phyloP scores from a whole-genome alignment of 495 filamentous ascomycete genomes.

The Viridothelium virens region DNA sequence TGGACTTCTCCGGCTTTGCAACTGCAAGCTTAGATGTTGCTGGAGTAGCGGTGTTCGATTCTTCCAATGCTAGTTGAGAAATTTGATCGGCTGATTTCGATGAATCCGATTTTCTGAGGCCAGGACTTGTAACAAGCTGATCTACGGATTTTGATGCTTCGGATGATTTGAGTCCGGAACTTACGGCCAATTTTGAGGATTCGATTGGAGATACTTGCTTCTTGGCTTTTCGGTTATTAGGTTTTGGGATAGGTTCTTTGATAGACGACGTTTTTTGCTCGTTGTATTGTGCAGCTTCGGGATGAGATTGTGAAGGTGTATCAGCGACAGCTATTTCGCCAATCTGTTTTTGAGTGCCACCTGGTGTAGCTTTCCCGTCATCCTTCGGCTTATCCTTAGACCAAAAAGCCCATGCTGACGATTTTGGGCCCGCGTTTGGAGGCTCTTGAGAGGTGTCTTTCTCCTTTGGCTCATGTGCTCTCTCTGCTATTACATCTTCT shows the following conservation, averaged over 20 bases:
- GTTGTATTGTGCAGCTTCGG: constrained; percentile 52
- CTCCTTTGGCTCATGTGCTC: not conserved
- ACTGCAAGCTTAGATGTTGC: not conserved
- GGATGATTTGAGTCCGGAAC: not conserved
- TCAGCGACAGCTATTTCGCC: constrained; percentile 65
- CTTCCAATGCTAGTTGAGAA: not conserved
- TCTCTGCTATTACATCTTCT: constrained; percentile 7
- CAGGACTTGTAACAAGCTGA: not conserved
- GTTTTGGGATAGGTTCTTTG: not conserved
- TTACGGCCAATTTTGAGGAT: constrained; percentile 3
- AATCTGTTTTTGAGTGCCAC: constrained; percentile 42
- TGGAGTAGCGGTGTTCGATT: not conserved
- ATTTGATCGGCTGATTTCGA: constrained; percentile 3
- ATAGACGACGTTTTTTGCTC: constrained; percentile 37
- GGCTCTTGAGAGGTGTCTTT: not conserved
- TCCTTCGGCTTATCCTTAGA: constrained; percentile 54
- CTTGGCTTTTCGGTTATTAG: not conserved
- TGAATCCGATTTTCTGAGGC: not conserved
- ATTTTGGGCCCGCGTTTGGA: constrained; percentile 31
- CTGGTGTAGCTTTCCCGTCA: constrained; percentile 33
- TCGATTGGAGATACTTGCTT: constrained; percentile 16
- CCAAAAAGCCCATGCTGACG: constrained; percentile 83
- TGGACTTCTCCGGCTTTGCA: not conserved
- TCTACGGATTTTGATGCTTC: constrained; percentile 6
- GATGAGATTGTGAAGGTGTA: constrained; percentile 54